Base-by-base conservation (phyloP, 495 filamentous ascomycete species). In the Aspergillus carlsbadensis region DNA sequence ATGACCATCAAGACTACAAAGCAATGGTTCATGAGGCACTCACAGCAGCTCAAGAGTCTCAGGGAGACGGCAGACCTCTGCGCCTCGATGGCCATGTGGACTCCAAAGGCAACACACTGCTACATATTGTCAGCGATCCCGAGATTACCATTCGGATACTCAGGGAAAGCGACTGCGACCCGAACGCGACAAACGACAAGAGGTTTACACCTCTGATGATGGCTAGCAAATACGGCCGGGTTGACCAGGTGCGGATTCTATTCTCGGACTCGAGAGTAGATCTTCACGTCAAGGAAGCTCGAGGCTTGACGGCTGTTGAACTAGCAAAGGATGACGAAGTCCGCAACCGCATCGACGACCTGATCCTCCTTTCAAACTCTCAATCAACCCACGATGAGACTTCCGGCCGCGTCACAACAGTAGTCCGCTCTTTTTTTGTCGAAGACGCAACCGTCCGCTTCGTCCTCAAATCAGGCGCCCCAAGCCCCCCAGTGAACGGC, bases 321-420 rank as follows among this genome's bases (percentile, higher is more conserved):
- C 77, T 99, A 42, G 95, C 95, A 11, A 99, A 99, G 66, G 95
- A 99, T 66, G 95, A 99, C 64, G 95, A 99, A 63, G 88, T 99
- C 18, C 83, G 95, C 14, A 98, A 98, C 69, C 84, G 87, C 49
- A 96, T 99, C 37, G 95, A 99, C 65, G 94, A 99, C 65, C 76
- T 99, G 53, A 85, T 91, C 4, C 71, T 99, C 14, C 87, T 98
- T 56, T 87, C 89, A 5, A 86, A 85, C 56, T 78, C 82, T 1
- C 68, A 68, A 34, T 73, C 67, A n/a, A 58, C 60, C 10, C 63
- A 58, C 40, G 65, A 65, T 14, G 84, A 81, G 8, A 70, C 83
- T 0, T 92, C 96, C 54, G 89, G 88, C 7, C 83, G 93, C 18
- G 90, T 91, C 14, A 98, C 94, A 15, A 90, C 91, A 1, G 91